These are phyloP conservation scores for Bauhinia variegata DNA, from an alignment of 306 rosid genomes.

Conservation along the genomic window DNA sequence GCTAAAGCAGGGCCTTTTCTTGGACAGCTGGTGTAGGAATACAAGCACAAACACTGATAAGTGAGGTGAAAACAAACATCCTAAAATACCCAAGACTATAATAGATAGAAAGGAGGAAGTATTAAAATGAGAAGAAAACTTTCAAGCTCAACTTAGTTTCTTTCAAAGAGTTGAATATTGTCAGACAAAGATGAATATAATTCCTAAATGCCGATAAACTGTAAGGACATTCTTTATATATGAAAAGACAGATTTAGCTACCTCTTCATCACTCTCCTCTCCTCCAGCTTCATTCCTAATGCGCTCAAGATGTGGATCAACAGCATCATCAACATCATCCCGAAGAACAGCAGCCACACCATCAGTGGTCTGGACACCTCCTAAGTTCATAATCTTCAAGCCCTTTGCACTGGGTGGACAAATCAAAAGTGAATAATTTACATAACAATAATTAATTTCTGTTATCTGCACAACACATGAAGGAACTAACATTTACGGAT, in stretches of 20 bases:
- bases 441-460: slow-evolving; percentile 27
- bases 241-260: slow-evolving; percentile 28
- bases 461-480: slow-evolving; percentile 4
- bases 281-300: slow-evolving; percentile 84
- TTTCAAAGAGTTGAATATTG: slow-evolving; percentile 12
- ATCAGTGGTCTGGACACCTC: slow-evolving; percentile 60
- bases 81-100: neutral
- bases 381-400: slow-evolving; percentile 92
- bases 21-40: too few relatives aligned
- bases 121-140: slow-evolving; percentile 8
- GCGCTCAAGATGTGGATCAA: slow-evolving; percentile 97
- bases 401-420: slow-evolving; percentile 78
- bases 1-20: neutral
- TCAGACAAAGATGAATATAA: slow-evolving; percentile 16
- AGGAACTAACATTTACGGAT: slow-evolving; percentile 28
- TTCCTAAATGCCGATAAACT: neutral
- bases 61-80: neutral
- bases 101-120: neutral
- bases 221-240: neutral
- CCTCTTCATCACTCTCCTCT: slow-evolving; percentile 99
- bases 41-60: neutral
- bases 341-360: slow-evolving; percentile 88
- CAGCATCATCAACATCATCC: slow-evolving; percentile 84
- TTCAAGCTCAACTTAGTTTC: neutral
- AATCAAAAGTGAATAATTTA: slow-evolving; percentile 30